Evolutionary conservation across 257 asterid genomes (phyloP), one percentile per base, ranked within the genome.

Genomic region (Solanum dulcamara): DNA sequence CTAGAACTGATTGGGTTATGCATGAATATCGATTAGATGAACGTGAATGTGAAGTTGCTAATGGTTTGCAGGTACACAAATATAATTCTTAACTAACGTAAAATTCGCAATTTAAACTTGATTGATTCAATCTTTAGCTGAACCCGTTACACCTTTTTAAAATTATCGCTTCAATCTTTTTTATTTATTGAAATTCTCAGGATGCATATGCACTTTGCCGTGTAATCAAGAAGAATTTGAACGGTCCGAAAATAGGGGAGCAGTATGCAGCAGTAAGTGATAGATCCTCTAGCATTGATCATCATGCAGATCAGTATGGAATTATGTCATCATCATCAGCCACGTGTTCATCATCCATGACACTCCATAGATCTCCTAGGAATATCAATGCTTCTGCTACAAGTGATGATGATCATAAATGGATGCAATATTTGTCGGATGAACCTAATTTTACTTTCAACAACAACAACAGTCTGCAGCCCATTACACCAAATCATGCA

Each of bases 1-100:
- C 93, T 84, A 92, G 99, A 14, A 95, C 97, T 2, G 98, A 90
- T 89, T 97, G 99, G 99, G 97, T 97, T 44, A 97, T 97, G 99
- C 99, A 97, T 85, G 99, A 97, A 84, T 97, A 97, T 44, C 94
- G 99, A 22, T 83, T 97, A 6, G 99, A 97, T 18, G 99, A 97
- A 60, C 88, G 93, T 4, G 99, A 97, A 87, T 97, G 99, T 57
- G 97, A 95, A 85, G 88, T 84, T 35, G 86, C 91, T 59, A 81
- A 92, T 0, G 99, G 98, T 87, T 86, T 95, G 81, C 98, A 94
- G 98, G 99, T 93, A 30, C 80, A 26, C 9, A 64, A 37, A 71
- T 8, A 28, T 60, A 59, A 57, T 8, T 59, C 3, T n/a, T n/a
- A n/a, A n/a, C n/a, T n/a, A n/a, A n/a, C n/a, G n/a, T n/a, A n/a